Evolutionary conservation across 139 green algal species (phyloP).

Genomic region (Coelastrella sp.): DNA sequence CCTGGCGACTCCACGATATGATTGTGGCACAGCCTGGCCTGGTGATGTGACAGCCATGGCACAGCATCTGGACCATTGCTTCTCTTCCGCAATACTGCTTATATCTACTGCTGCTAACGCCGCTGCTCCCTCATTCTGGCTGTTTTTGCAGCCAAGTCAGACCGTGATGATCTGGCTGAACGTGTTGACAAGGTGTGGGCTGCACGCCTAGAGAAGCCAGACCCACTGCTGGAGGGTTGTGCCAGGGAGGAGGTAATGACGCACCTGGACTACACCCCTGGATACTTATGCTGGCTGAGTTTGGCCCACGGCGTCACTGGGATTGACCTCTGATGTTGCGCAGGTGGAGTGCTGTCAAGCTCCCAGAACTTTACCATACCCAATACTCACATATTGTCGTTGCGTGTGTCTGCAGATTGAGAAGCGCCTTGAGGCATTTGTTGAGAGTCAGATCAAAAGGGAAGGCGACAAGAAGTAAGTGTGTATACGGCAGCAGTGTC

Average conservation of each 20-base stretch:
- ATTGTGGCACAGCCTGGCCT: too few species aligned
- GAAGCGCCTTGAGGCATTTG: constrained; percentile 55
- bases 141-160: constrained; percentile 26
- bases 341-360: too few species aligned
- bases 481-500: not conserved
- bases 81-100: too few species aligned
- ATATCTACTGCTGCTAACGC: not conserved
- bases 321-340: too few species aligned
- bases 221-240: constrained; percentile 72
- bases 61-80: too few species aligned
- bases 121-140: not conserved
- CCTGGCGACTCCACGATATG: too few species aligned
- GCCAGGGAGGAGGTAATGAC: constrained; percentile 69
- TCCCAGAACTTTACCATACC: too few species aligned
- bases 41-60: too few species aligned
- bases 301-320: too few species aligned
- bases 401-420: constrained; percentile 8
- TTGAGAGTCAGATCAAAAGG: constrained; percentile 82
- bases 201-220: constrained; percentile 60
- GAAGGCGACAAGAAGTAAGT: constrained; percentile 85
- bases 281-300: not conserved
- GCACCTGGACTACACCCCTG: constrained; percentile 5
- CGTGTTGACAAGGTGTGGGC: constrained; percentile 72
- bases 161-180: constrained; percentile 16
- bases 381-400: not conserved